A percentile compares a stretch with the other conserved stretches of the same genome.
Evolutionary conservation across 2,329 filamentous ascomycete species (phyloP).

Genomic region (Cryphonectria japonica): DNA sequence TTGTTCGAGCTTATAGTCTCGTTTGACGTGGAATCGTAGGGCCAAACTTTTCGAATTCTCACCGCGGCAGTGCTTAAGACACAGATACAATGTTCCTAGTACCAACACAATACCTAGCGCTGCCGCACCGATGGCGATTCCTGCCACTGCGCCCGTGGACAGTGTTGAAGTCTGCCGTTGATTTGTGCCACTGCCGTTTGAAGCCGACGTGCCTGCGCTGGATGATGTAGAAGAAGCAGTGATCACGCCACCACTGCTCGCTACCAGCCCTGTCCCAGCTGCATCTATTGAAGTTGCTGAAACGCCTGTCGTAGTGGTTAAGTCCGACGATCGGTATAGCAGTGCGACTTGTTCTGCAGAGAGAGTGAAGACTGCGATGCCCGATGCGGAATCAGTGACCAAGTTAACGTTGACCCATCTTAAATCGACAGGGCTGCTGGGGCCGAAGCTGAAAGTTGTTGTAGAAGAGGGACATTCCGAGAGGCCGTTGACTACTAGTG

Average conservation of each 20-base stretch:
- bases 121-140: constrained; percentile 24
- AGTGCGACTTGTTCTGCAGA: constrained; percentile 20
- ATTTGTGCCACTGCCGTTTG: not conserved
- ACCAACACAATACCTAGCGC: constrained; percentile 2
- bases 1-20: not conserved
- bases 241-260: not conserved
- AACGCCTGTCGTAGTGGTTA: constrained; percentile 10
- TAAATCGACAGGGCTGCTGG: constrained; percentile 11
- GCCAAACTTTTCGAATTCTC: not conserved
- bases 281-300: not conserved
- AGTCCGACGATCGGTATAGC: constrained; percentile 19
- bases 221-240: not conserved
- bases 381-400: constrained; percentile 14
- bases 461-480: constrained; percentile 25
- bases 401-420: constrained; percentile 19
- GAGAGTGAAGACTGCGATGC: constrained; percentile 17
- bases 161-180: not conserved
- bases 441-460: constrained; percentile 19
- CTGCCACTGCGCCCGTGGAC: constrained; percentile 19
- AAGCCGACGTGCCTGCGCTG: not conserved
- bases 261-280: not conserved
- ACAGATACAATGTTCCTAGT: constrained; percentile 16
- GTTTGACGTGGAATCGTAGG: not conserved
- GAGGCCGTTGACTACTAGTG: constrained; percentile 25
- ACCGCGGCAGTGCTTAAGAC: constrained; percentile 11